Conservation (phyloP, 2,329 filamentous ascomycete species). For the Trichoderma sp. region DNA sequence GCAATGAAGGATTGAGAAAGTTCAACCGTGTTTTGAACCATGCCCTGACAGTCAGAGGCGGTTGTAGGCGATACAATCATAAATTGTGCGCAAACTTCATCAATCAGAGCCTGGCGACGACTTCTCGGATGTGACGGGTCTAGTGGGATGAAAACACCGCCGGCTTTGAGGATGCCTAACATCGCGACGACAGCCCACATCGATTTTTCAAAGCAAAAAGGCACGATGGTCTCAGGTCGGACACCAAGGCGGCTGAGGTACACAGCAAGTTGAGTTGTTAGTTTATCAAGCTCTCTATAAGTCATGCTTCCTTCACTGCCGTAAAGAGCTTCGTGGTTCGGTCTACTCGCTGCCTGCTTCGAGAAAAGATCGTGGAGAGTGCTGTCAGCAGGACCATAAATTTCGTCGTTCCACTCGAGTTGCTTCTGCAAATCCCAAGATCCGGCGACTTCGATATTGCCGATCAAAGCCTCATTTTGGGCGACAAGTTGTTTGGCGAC, state of each 20-base stretch:
- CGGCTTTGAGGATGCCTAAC: constrained; percentile 29
- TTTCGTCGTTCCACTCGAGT: constrained; percentile 8
- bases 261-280: not conserved
- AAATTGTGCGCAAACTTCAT: constrained; percentile 16
- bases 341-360: not conserved
- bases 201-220: constrained; percentile 24
- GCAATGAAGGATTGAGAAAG: not conserved
- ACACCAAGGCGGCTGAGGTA: constrained; percentile 25
- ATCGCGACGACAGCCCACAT: constrained; percentile 25
- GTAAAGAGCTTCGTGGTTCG: constrained; percentile 16
- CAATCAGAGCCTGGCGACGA: constrained; percentile 12
- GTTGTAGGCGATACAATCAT: constrained; percentile 17
- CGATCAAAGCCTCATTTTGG: not conserved
- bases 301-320: constrained; percentile 8
- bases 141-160: constrained; percentile 28
- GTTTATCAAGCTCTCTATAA: constrained; percentile 2
- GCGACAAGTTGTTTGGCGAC: not conserved
- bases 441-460: not conserved
- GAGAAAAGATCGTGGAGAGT: constrained; percentile 11
- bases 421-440: constrained; percentile 14
- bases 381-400: not conserved
- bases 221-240: constrained; percentile 23
- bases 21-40: constrained; percentile 6
- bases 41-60: not conserved
- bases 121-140: constrained; percentile 23